These are phyloP conservation scores for Neurospora tetrasperma DNA, from an alignment of 495 filamentous ascomycete genomes.

Conservation along the genomic window DNA sequence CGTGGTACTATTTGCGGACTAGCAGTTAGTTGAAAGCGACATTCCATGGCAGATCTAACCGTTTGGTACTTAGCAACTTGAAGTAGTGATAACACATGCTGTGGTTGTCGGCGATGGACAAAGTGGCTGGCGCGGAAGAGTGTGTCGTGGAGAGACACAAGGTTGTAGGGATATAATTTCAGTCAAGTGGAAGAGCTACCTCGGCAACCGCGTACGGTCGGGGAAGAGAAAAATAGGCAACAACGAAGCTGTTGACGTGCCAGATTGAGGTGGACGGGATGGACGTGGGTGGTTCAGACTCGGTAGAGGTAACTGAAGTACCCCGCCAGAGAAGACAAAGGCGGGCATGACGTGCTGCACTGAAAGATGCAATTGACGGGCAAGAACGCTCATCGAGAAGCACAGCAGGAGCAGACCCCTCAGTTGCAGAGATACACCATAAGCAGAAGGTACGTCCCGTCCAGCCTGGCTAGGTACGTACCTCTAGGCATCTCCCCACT, in stretches of 20 bases:
- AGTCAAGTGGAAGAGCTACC: too few species aligned
- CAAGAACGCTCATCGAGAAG: too few species aligned
- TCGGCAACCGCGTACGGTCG: too few species aligned
- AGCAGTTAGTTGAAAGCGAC: not conserved
- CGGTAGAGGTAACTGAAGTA: too few species aligned
- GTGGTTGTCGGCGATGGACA: not conserved
- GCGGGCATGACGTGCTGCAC: not conserved
- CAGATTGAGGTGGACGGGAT: not conserved
- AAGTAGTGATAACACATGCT: not conserved
- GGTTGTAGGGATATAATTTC: not conserved
- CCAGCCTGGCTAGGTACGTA: too few species aligned
- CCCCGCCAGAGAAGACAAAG: not conserved
- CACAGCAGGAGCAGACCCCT: too few species aligned
- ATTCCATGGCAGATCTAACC: not conserved
- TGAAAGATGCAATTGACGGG: not conserved
- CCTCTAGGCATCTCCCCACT: too few species aligned
- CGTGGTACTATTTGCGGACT: not conserved
- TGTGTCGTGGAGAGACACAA: not conserved
- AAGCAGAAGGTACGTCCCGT: too few species aligned
- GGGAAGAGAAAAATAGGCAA: too few species aligned
- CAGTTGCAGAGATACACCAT: too few species aligned
- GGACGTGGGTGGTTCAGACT: not conserved
- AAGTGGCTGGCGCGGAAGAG: too few species aligned
- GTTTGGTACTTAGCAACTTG: not conserved
- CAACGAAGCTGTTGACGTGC: not conserved